Evolutionary conservation across 306 rosid species (phyloP).

Genomic region (Argentina anserina): DNA sequence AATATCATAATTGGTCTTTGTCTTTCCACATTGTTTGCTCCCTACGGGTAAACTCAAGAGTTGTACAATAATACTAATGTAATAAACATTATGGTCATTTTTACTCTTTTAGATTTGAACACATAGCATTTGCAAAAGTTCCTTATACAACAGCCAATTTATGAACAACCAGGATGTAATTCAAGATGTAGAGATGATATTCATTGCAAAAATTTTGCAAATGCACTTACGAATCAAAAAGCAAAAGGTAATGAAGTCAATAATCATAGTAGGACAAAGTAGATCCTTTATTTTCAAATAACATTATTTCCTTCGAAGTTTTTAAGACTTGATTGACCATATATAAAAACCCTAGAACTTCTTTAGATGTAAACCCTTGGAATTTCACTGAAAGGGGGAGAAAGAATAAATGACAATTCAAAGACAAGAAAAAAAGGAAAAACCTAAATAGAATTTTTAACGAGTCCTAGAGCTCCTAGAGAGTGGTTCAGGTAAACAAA

Average conservation of each 20-base stretch:
- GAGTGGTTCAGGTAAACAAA: not conserved
- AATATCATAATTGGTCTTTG: not conserved
- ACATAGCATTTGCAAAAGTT: not conserved
- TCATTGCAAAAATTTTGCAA: not conserved
- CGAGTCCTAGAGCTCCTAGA: not conserved
- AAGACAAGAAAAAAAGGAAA: not conserved
- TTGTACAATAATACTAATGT: not conserved
- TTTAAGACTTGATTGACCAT: not conserved
- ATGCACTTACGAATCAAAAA: not conserved
- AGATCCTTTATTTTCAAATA: not conserved
- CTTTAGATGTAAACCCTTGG: not conserved
- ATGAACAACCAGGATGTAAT: not conserved
- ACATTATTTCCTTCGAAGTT: not conserved
- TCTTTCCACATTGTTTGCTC: not conserved
- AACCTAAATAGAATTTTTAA: not conserved
- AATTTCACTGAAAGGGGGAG: not conserved
- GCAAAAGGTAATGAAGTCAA: not conserved
- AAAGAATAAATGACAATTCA: not conserved
- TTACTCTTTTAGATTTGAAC: not conserved
- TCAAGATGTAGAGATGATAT: not conserved
- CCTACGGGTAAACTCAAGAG: not conserved
- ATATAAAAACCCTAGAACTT: not conserved
- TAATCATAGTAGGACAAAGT: not conserved
- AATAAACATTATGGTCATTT: not conserved
- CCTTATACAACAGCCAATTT: too few relatives aligned